Evolutionary conservation across 1,284 basidiomycete species (phyloP), one percentile per base, ranked within the genome.

Genomic region (Phlebopus sp.): DNA sequence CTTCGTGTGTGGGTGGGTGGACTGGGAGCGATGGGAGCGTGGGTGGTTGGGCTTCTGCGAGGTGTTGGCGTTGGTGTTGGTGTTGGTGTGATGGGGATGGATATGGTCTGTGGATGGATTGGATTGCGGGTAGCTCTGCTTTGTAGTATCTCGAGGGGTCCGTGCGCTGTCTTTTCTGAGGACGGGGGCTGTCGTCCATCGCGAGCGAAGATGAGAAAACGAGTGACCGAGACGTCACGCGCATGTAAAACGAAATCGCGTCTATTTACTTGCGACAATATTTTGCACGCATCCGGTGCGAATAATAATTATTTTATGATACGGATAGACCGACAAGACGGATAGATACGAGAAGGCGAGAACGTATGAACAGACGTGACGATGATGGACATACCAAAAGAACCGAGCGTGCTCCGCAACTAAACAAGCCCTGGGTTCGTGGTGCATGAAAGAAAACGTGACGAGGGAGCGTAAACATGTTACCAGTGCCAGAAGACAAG

Each of bases 1-100:
- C 59, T 11, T 64, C 71, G 55, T 86, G 82, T 4, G 73, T 77
- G 1, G 84, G 82, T 4, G 84, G 85, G 50, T 83, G 79, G 1
- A 73, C 63, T 14, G 88, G 66, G 14, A 87, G 63, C 0, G 69
- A 65, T 2, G 86, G 85, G 2, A 88, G 66, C 7, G 77, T 73
- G 10, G 86, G 71, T 13, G 87, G 75, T 6, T 87, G 70, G 4
- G 73, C 62, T 5, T 72, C 62, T 2, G 73, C 63, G 0, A 81
- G 79, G 1, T 83, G 60, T 1, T 72, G 69, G 13, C 51, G 53
- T 8, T 23, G 67, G 47, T 10, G 50, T n/a, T n/a, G n/a, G n/a
- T n/a, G n/a, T 29, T 3, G 21, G 21, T 23, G 21, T 23, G 21
- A 13, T 15, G 38, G 34, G 2, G 19, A 27, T 14, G 17, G 42